A percentile compares a stretch with the other conserved stretches of the same genome.
phyloP scores from a whole-genome alignment of 768 basidiomycete species.

The Boletus sp. region DNA sequence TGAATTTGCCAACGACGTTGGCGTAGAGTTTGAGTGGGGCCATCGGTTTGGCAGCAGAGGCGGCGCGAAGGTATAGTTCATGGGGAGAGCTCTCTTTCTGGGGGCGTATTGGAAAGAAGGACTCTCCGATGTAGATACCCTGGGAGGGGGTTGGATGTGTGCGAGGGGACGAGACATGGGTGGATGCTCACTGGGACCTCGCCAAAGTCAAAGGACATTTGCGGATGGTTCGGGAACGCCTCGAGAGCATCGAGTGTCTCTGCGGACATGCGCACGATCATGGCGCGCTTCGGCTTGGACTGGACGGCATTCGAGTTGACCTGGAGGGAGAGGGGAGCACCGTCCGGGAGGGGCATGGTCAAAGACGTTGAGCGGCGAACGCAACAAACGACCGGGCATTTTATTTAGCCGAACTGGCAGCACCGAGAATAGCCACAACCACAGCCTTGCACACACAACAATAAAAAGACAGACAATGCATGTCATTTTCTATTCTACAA shows the following conservation, averaged over 20 bases:
- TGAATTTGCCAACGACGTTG: conserved; percentile 70
- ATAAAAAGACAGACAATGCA: not conserved
- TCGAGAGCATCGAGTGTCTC: conserved; percentile 70
- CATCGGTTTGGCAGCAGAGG: conserved; percentile 55
- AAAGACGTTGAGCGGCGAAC: not conserved
- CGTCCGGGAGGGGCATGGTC: conserved; percentile 65
- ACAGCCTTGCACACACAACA: too few relatives aligned
- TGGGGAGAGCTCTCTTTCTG: conserved; percentile 56
- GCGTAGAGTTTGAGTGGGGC: conserved; percentile 73
- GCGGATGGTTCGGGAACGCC: conserved; percentile 41
- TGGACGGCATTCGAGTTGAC: conserved; percentile 53
- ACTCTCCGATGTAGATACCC: conserved; percentile 66
- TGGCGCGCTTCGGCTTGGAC: conserved; percentile 66
- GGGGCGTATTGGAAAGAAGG: conserved; percentile 59
- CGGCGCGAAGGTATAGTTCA: conserved; percentile 70
- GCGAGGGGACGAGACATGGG: not conserved
- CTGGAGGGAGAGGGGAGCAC: conserved; percentile 55
- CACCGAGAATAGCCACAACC: too few relatives aligned
- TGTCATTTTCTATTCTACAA: not conserved
- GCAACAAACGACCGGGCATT: too few relatives aligned
- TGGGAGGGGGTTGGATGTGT: conserved; percentile 23
- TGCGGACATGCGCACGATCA: conserved; percentile 72
- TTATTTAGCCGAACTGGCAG: too few relatives aligned
- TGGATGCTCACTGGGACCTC: conserved; percentile 51
- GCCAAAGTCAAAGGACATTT: conserved; percentile 63